Percentiles rank a stretch among this genome's conserved stretches.
phyloP scores from a whole-genome alignment of 2,329 filamentous ascomycete genomes.

The Paramyrothecium sp. region DNA sequence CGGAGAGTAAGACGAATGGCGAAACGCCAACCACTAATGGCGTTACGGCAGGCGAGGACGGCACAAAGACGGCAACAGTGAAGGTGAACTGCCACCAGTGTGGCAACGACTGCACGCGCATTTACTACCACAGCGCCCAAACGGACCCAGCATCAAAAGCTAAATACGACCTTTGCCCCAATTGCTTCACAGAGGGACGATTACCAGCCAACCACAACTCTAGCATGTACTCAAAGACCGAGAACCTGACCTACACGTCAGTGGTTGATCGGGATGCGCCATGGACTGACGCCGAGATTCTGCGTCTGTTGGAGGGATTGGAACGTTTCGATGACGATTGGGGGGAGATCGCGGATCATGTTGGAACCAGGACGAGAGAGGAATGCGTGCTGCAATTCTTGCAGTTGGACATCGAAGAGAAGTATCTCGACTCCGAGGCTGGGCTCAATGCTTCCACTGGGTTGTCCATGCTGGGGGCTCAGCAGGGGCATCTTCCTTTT shows the following conservation, averaged over 20 bases:
- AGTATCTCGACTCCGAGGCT: constrained; percentile 80
- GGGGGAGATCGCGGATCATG: constrained; percentile 88
- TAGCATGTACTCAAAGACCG: constrained; percentile 82
- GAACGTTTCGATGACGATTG: constrained; percentile 96
- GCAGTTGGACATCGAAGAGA: constrained; percentile 95
- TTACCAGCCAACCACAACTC: constrained; percentile 77
- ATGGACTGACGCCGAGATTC: constrained; percentile 86
- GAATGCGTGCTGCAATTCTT: constrained; percentile 97
- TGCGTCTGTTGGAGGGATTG: constrained; percentile 86
- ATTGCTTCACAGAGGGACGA: constrained; percentile 82
- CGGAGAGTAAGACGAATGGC: constrained; percentile 72
- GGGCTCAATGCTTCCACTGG: constrained; percentile 52
- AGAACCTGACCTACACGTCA: constrained; percentile 79
- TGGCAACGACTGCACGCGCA: constrained; percentile 78
- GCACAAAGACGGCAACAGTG: constrained; percentile 63
- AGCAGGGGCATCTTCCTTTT: constrained; percentile 82
- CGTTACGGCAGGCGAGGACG: constrained; percentile 53
- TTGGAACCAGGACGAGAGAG: constrained; percentile 86
- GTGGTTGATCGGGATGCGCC: constrained; percentile 80
- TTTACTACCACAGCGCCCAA: constrained; percentile 59
- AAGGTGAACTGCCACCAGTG: constrained; percentile 86
- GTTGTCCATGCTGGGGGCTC: constrained; percentile 65
- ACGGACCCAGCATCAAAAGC: constrained; percentile 60
- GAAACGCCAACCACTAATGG: constrained; percentile 70
- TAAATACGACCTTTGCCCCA: constrained; percentile 87